Base-by-base conservation (phyloP, 176 grass and related monocot genomes). In the Ampelocalamus luodianensis region DNA sequence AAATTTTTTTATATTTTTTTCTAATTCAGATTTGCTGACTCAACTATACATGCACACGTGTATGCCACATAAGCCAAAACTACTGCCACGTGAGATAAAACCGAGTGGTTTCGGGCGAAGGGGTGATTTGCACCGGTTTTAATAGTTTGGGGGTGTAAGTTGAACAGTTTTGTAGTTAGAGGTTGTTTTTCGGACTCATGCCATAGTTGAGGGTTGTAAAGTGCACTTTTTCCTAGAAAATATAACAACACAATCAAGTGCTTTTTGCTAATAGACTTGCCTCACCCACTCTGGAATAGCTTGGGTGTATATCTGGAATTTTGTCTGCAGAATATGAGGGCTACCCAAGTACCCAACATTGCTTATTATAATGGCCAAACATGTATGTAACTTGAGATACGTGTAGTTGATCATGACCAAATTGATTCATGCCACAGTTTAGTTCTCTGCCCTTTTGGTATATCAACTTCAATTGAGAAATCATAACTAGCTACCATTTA, bases 401-500 rank as follows among this genome's bases (percentile, higher is more conserved):
- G 11, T 46, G 44, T 65, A 23, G 2, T 15, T 72, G 34, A 32
- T 53, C 10, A 10, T 36, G 36, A n/a, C 39, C 51, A 76, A 62
- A 50, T 69, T 27, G 42, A 69, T 71, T 12, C 1, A 44, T 43
- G 50, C 14, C 5, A 3, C 20, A 65, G 11, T 24, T 58, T 10
- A 37, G 22, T 2, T 62, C 0, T 68, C 16, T 51, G 3, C n/a
- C 67, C 3, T 55, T 72, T 44, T 55, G n/a, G 17, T 29, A 22
- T n/a, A 10, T 16, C 12, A 46, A 77, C 50, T 65, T 58, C 4
- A 65, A n/a, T 46, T 46, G 24, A 54, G 66, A 44, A 88, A 63
- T 46, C 17, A n/a, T 81, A 13, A 14, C 18, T 22, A 32, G 12
- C 58, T 75, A 22, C 18, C 39, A 68, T 81, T 39, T 59, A 8